Conservation (phyloP, 192 early-diverging fungal genomes). For the Umbelopsis sp. region DNA sequence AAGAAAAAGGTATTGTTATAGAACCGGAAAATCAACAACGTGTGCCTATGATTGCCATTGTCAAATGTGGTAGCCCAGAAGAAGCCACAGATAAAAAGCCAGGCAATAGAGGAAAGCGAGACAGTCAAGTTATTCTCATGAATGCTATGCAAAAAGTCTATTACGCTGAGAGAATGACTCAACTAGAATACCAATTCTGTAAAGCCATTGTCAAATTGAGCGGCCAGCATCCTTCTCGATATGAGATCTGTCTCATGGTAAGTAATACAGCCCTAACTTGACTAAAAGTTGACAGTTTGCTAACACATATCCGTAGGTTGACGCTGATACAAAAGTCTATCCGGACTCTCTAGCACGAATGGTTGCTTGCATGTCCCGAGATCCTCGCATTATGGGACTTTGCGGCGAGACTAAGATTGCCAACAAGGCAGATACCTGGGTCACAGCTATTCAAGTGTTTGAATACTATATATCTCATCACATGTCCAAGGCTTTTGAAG, state of each 20-base stretch:
- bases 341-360: constrained; percentile 77
- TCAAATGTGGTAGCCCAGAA: constrained; percentile 76
- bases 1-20: constrained; percentile 24
- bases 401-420: constrained; percentile 97
- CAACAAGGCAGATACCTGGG: constrained; percentile 87
- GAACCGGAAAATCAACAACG: constrained; percentile 49
- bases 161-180: constrained; percentile 80
- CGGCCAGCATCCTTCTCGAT: constrained; percentile 69
- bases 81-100: constrained; percentile 68
- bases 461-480: constrained; percentile 81
- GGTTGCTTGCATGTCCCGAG: constrained; percentile 86
- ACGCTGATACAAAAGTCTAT: constrained; percentile 84
- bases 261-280: constrained; percentile 19
- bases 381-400: constrained; percentile 90
- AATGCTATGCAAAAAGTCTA: constrained; percentile 86
- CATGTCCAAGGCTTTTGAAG: constrained; percentile 73
- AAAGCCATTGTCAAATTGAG: constrained; percentile 73
- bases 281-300: constrained; percentile 49
- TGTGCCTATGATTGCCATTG: constrained; percentile 74
- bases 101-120: constrained; percentile 90
- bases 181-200: constrained; percentile 79
- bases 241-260: constrained; percentile 78
- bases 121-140: constrained; percentile 95
- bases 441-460: constrained; percentile 90
- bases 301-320: constrained; percentile 66